Base-by-base conservation (phyloP, 495 filamentous ascomycete genomes). In the Melanomma pulvis-pyrius region DNA sequence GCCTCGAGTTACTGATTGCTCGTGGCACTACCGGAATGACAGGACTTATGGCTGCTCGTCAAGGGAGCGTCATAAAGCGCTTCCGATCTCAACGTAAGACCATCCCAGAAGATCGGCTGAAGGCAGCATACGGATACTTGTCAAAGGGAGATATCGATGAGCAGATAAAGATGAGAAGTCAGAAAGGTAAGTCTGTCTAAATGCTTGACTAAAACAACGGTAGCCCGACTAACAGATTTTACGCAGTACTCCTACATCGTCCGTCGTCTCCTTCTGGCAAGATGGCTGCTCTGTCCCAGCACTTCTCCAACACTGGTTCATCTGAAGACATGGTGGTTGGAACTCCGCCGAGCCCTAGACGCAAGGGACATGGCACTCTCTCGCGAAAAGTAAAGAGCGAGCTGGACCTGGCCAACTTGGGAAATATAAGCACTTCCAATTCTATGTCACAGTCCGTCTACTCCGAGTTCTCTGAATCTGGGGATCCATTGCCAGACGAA, bases 401-500 rank as follows among this genome's bases (percentile, higher is more conserved):
- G 24, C 21, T 64, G 11, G 53, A 64, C 29, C 41, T 64, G 22
- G 13, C 61, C 22, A 65, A 59, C 24, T 17, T 65, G 30, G 55
- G n/a, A 1, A 39, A 44, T 19, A 24, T 53, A 39, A 19, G 22
- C 4, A 28, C 26, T 44, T 28, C 61, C 0, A 30, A 53, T 24
- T 44, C 28, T 34, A 46, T 39, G 15, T 53, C 53, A 21, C 55
- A 50, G 11, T 68, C 71, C 12, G 57, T 61, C 49, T 67, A 53
- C 26, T 75, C 75, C 2, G 69, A 63, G 0, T 77, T 77, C 56
- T 74, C 72, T 56, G 65, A 54, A 49, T 34, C 25, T 17, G 73
- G 75, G 29, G 75, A 77, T 60, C 63, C 66, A 0, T 58, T 77
- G 46, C 75, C 73, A 26, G 75, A 75, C 53, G 75, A 77, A 62